Percentiles rank a stretch among this genome's conserved stretches.
Evolutionary conservation across 768 basidiomycete species (phyloP).

Genomic region (Pseudohyphozyma bogoriensis): DNA sequence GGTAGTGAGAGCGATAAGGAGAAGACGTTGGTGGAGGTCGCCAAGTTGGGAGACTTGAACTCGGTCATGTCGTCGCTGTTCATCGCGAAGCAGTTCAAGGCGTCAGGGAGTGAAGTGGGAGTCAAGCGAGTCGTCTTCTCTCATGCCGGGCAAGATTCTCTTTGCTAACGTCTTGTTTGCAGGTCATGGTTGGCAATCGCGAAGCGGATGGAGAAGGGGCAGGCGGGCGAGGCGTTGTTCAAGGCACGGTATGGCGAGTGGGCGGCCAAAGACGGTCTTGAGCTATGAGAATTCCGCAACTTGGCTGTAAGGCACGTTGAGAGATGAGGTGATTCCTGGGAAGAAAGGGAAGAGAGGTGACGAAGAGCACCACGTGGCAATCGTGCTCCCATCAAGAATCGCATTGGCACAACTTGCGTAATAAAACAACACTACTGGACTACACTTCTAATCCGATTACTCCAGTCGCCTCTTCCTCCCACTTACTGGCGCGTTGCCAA

Average conservation of each 20-base stretch:
- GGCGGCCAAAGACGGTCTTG: not conserved
- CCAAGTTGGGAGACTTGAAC: constrained; percentile 9
- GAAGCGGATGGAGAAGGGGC: not conserved
- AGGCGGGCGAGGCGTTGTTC: constrained; percentile 3
- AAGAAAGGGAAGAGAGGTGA: no score
- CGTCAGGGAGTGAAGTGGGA: not conserved
- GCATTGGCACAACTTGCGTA: not conserved
- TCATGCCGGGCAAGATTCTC: not conserved
- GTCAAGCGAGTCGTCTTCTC: constrained; percentile 1
- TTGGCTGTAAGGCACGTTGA: no score
- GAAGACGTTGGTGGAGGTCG: constrained; percentile 20
- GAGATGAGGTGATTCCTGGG: no score
- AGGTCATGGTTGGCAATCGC: not conserved
- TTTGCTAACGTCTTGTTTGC: not conserved
- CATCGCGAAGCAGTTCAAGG: not conserved
- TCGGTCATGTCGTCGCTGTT: constrained; percentile 10
- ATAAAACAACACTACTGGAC: not conserved
- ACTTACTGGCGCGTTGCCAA: not conserved
- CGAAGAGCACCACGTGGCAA: no score
- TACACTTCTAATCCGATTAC: not conserved
- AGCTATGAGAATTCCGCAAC: not conserved
- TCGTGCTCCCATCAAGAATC: no score
- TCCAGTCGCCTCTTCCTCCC: not conserved
- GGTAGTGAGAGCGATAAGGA: not conserved
- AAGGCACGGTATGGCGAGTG: not conserved